These are phyloP conservation scores for Carex littledalei DNA, from an alignment of 176 grass and related monocot species.

Conservation along the genomic window DNA sequence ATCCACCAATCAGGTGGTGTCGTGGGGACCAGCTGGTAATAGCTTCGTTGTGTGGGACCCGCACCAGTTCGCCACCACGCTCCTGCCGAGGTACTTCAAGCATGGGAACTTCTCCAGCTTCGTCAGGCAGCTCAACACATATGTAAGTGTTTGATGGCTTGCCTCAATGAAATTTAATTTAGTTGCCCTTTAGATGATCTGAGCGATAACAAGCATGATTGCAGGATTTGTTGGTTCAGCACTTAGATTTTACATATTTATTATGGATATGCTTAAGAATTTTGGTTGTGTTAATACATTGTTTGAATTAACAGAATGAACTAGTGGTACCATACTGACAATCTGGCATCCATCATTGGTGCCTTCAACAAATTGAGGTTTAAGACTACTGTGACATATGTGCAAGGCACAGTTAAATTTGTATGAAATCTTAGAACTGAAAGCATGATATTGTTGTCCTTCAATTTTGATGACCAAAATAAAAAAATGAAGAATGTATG, in stretches of 20 bases:
- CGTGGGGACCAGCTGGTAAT: conserved; percentile 52
- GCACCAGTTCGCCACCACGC: conserved; percentile 47
- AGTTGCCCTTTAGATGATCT: conserved; percentile 12
- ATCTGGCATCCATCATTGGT: background rate
- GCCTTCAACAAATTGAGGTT: background rate
- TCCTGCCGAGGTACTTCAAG: conserved; percentile 81
- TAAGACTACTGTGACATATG: background rate
- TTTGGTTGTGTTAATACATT: background rate
- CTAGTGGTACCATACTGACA: background rate
- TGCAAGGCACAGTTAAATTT: background rate
- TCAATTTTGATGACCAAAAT: background rate
- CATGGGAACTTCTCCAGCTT: conserved; percentile 86
- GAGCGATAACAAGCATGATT: background rate
- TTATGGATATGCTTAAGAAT: background rate
- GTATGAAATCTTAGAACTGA: background rate
- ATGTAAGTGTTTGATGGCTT: conserved; percentile 47
- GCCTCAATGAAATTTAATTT: conserved; percentile 18
- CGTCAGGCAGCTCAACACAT: conserved; percentile 84
- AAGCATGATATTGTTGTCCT: background rate
- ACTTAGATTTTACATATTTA: background rate
- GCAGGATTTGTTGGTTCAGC: background rate
- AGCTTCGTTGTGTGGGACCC: conserved; percentile 81
- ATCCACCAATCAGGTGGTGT: conserved; percentile 48
- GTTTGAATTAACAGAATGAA: background rate
- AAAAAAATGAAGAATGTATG: background rate